These are phyloP conservation scores for Xylaria sp. DNA, from an alignment of 2,329 filamentous ascomycete genomes.

Conservation along the genomic window DNA sequence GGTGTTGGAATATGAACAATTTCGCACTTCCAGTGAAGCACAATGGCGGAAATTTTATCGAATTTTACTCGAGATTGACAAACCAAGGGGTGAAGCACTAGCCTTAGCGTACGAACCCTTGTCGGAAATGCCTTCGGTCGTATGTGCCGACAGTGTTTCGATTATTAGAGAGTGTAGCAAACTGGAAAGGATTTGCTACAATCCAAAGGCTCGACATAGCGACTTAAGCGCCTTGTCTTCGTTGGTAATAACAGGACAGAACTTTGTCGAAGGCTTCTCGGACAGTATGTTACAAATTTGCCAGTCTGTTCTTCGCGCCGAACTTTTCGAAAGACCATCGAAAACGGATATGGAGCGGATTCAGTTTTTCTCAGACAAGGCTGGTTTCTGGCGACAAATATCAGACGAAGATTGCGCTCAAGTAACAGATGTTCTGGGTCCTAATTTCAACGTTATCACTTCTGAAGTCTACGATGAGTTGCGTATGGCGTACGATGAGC, in stretches of 20 bases:
- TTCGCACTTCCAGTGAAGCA: conserved; percentile 76
- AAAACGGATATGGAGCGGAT: conserved; percentile 79
- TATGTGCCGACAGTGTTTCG: conserved; percentile 84
- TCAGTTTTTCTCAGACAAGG: conserved; percentile 80
- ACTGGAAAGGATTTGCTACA: conserved; percentile 80
- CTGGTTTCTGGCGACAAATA: conserved; percentile 81
- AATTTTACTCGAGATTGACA: conserved; percentile 85
- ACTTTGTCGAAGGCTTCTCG: conserved; percentile 77
- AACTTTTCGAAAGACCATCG: conserved; percentile 79
- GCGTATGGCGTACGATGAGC: conserved; percentile 58
- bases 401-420: conserved; percentile 82
- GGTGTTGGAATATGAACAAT: conserved; percentile 79
- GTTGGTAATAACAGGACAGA: conserved; percentile 75
- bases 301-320: conserved; percentile 73
- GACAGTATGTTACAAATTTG: conserved; percentile 76
- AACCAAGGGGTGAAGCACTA: conserved; percentile 83
- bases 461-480: conserved; percentile 66
- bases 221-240: conserved; percentile 60
- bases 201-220: conserved; percentile 67
- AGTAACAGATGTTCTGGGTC: conserved; percentile 75
- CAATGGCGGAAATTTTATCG: conserved; percentile 95
- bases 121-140: conserved; percentile 81
- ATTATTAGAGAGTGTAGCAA: conserved; percentile 82
- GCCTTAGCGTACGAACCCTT: conserved; percentile 79
- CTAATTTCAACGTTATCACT: conserved; percentile 70